These are phyloP conservation scores for Laguncularia racemosa DNA, from an alignment of 345 rosid species.

Conservation along the genomic window DNA sequence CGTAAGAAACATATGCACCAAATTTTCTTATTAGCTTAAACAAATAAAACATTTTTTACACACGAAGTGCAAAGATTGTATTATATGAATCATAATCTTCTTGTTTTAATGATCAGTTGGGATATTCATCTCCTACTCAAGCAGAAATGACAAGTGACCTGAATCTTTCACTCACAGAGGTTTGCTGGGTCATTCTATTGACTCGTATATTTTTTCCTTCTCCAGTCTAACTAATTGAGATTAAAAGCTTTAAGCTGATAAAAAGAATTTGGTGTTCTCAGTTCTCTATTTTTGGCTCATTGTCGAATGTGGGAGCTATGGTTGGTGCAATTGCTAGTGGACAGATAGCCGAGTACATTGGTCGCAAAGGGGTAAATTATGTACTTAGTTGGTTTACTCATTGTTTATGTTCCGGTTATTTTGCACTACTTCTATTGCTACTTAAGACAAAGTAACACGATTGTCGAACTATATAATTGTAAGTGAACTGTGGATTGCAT, in stretches of 20 bases:
- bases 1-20: no score
- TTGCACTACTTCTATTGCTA: not conserved
- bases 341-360: conserved; percentile 69
- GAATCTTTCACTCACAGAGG: conserved; percentile 50
- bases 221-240: not conserved
- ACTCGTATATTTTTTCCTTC: not conserved
- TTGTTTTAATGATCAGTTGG: conserved; percentile 24
- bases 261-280: conserved; percentile 5
- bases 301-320: conserved; percentile 77
- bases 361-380: conserved; percentile 62
- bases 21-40: no score
- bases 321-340: conserved; percentile 71
- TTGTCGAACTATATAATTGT: no score
- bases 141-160: conserved; percentile 44
- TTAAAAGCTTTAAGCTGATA: not conserved
- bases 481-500: no score
- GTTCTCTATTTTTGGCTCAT: conserved; percentile 65
- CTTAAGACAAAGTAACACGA: no score
- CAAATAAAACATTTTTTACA: no score
- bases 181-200: not conserved
- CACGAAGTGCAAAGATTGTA: no score
- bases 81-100: no score
- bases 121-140: conserved; percentile 69
- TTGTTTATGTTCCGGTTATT: not conserved
- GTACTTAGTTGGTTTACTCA: not conserved